Evolutionary conservation across 352 stramenopile species (phyloP).

Genomic region (Pythium sukuiense): DNA sequence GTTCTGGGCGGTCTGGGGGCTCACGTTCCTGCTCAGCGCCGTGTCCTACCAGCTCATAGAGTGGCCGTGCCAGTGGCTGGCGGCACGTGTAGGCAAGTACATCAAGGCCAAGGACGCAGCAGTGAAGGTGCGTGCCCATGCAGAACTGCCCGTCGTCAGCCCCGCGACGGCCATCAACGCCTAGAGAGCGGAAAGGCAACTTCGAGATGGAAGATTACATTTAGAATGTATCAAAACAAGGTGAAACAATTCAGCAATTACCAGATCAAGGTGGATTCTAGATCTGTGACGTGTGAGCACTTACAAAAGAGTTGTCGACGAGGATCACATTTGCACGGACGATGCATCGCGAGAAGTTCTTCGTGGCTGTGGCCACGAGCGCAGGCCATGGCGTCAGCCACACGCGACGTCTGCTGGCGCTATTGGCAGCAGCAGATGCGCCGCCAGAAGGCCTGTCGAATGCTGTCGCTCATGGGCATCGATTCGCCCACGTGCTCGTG

Average conservation of each 20-base stretch:
- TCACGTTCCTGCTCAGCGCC: constrained; percentile 33
- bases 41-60: constrained; percentile 39
- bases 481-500: constrained; percentile 40
- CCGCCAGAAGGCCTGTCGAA: neutral
- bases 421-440: constrained; percentile 2
- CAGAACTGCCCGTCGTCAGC: neutral
- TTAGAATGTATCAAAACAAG: too few relatives aligned
- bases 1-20: constrained; percentile 35
- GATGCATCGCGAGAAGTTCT: constrained; percentile 23
- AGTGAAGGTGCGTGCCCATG: neutral
- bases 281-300: too few relatives aligned
- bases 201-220: too few relatives aligned
- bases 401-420: constrained; percentile 14
- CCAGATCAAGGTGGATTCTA: too few relatives aligned
- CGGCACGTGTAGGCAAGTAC: neutral
- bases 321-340: neutral
- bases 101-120: constrained; percentile 13
- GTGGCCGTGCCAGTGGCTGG: constrained; percentile 28
- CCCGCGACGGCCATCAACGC: neutral
- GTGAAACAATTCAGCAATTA: too few relatives aligned
- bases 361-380: constrained; percentile 8
- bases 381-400: neutral
- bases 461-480: neutral
- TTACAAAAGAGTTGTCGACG: too few relatives aligned
- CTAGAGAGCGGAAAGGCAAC: neutral